phyloP scores from a whole-genome alignment of 345 rosid genomes.

The Abelmoschus esculentus region DNA sequence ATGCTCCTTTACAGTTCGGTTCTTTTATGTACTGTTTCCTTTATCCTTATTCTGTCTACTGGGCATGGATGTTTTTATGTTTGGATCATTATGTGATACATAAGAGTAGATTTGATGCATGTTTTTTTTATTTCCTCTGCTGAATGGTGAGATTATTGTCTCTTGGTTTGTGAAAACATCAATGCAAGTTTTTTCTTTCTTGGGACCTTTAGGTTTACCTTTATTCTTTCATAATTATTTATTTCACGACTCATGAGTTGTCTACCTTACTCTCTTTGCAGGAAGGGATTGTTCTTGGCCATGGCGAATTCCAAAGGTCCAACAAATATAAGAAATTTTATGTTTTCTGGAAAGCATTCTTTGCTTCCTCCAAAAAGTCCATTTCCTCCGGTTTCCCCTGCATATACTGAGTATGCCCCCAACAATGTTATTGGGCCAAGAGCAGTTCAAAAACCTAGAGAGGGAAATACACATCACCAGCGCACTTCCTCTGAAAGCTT shows the following conservation, averaged over 20 bases:
- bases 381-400: constrained; percentile 60
- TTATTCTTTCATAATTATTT: neutral
- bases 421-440: constrained; percentile 51
- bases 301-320: constrained; percentile 85
- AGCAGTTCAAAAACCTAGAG: constrained; percentile 57
- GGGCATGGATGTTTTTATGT: neutral
- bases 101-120: neutral
- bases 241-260: neutral
- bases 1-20: no score
- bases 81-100: neutral
- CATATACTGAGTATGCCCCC: constrained; percentile 61
- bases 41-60: neutral
- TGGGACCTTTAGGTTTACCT: neutral
- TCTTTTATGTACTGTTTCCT: neutral
- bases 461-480: constrained; percentile 55
- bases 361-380: constrained; percentile 93
- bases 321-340: constrained; percentile 51
- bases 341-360: constrained; percentile 69
- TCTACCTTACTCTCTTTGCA: constrained; percentile 16
- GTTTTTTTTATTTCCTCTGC: neutral
- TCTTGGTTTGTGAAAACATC: neutral
- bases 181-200: neutral
- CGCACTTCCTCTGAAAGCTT: constrained; percentile 89
- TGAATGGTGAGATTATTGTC: neutral
- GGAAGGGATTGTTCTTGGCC: constrained; percentile 27